A percentile compares a stretch with the other conserved stretches of the same genome.
Conservation (phyloP, 73 alveolate genomes). For the Paramecium sonneborni region DNA sequence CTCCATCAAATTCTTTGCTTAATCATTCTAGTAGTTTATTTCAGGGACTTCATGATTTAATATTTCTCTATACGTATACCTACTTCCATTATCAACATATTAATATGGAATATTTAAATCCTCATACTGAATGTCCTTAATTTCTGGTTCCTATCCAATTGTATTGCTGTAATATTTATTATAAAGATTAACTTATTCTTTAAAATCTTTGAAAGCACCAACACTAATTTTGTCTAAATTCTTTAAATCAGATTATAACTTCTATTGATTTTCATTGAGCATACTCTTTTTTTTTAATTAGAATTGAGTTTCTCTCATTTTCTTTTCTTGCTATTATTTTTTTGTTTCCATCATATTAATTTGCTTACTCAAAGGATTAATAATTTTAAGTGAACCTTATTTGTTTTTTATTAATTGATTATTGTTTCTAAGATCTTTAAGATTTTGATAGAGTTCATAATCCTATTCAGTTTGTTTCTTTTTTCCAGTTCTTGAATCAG, state of each 20-base stretch:
- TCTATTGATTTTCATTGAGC: background rate
- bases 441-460: background rate
- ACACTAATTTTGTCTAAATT: slow-evolving; percentile 15
- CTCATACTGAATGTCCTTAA: background rate
- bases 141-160: background rate
- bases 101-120: background rate
- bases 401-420: background rate
- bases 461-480: background rate
- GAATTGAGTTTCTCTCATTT: background rate
- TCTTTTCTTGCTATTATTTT: background rate
- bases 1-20: background rate
- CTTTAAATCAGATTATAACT: background rate
- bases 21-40: background rate
- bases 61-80: background rate
- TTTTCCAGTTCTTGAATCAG: background rate
- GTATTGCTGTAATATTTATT: slow-evolving; percentile 6
- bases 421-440: background rate
- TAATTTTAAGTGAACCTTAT: background rate
- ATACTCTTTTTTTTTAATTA: background rate
- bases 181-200: slow-evolving; percentile 29
- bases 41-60: background rate
- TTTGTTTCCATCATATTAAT: slow-evolving; percentile 13
- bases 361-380: background rate
- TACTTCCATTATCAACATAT: background rate
- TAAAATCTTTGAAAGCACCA: background rate